Conservation (phyloP, 2,329 filamentous ascomycete genomes). For the Calycina marina region DNA sequence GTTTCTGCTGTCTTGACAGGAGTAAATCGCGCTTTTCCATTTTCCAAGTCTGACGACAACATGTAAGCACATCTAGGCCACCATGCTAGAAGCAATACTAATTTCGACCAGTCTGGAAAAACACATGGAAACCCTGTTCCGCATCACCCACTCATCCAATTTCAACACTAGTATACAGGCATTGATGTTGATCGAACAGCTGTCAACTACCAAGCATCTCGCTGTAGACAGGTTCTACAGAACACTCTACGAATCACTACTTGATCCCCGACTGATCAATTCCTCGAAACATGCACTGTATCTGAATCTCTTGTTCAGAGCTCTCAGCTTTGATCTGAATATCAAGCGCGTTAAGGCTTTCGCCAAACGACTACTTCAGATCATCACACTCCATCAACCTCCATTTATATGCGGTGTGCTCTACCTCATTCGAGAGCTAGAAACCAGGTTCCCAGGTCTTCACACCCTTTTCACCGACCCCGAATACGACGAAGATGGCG, state of each 20-base stretch:
- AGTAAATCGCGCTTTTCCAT: constrained; percentile 91
- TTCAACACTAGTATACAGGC: constrained; percentile 98
- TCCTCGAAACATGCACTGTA: constrained; percentile 95
- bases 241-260: constrained; percentile 84
- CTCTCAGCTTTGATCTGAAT: constrained; percentile 81
- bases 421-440: constrained; percentile 73
- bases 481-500: constrained; percentile 54
- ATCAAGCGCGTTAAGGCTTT: constrained; percentile 90
- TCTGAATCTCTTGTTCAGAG: constrained; percentile 77
- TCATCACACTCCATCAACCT: constrained; percentile 77
- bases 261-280: constrained; percentile 74
- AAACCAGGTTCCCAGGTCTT: constrained; percentile 65
- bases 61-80: constrained; percentile 33
- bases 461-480: constrained; percentile 66
- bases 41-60: constrained; percentile 66
- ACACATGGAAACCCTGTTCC: constrained; percentile 88
- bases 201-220: constrained; percentile 66
- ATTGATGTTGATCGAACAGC: constrained; percentile 84
- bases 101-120: constrained; percentile 49
- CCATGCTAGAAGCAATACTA: constrained; percentile 10
- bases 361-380: constrained; percentile 80
- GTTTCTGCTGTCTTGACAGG: constrained; percentile 84
- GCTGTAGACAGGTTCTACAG: constrained; percentile 86
- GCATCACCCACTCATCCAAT: constrained; percentile 92
- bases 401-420: constrained; percentile 88